Evolutionary conservation across 1,284 basidiomycete genomes (phyloP).

Genomic region (Trichosporon sp.): DNA sequence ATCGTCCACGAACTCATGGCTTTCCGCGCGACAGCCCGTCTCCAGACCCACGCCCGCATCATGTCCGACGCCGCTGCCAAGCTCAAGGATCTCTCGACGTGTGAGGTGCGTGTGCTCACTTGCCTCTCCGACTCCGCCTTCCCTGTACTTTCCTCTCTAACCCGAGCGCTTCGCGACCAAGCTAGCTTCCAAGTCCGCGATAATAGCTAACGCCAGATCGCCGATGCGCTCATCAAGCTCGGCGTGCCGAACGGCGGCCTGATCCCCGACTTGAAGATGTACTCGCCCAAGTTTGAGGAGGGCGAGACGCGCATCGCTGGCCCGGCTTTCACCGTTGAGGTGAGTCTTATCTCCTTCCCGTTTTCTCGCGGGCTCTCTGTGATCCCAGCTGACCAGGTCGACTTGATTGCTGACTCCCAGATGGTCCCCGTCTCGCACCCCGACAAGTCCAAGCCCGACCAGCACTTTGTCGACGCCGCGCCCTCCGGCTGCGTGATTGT

Average conservation of each 20-base stretch:
- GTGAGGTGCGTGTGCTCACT: slow-evolving; percentile 24
- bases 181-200: too few relatives aligned
- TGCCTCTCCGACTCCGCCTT: not conserved
- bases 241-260: slow-evolving; percentile 68
- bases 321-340: slow-evolving; percentile 81
- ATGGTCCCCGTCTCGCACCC: slow-evolving; percentile 67
- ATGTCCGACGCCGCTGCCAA: slow-evolving; percentile 3
- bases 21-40: slow-evolving; percentile 1
- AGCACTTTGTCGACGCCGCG: slow-evolving; percentile 81
- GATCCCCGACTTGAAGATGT: slow-evolving; percentile 69
- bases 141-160: too few relatives aligned
- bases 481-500: slow-evolving; percentile 65
- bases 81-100: slow-evolving; percentile 22
- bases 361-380: not conserved
- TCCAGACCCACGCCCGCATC: slow-evolving; percentile 6
- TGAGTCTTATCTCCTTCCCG: slow-evolving; percentile 16
- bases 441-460: slow-evolving; percentile 59
- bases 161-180: too few relatives aligned
- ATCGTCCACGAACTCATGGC: not conserved
- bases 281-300: slow-evolving; percentile 55
- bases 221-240: slow-evolving; percentile 85
- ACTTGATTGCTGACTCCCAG: slow-evolving; percentile 24
- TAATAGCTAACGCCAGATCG: slow-evolving; percentile 54
- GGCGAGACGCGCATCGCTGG: slow-evolving; percentile 54
- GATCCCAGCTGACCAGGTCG: not conserved